Percentiles rank a stretch among this genome's conserved stretches.
Conservation (phyloP, 306 rosid species). For the Trifolium subterraneum region DNA sequence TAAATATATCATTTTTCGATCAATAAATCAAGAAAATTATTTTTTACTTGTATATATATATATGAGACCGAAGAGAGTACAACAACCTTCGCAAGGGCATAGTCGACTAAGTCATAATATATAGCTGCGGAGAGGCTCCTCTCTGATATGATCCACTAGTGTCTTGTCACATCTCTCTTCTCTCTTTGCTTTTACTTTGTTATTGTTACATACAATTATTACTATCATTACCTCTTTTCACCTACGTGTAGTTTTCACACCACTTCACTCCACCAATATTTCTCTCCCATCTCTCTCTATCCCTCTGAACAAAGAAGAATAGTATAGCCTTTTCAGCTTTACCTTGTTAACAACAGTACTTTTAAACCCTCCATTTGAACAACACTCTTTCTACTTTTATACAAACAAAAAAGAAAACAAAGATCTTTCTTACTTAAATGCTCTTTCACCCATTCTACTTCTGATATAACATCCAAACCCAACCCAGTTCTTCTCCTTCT, state of each 20-base stretch:
- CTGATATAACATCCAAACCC: conserved; percentile 19
- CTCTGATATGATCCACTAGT: conserved; percentile 40
- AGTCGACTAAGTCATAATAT: no score
- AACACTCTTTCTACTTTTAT: conserved; percentile 38
- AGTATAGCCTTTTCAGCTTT: conserved; percentile 48
- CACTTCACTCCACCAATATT: not conserved
- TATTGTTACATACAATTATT: conserved; percentile 27
- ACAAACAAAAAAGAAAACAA: conserved; percentile 6
- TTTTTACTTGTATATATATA: no score
- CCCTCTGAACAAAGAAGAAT: conserved; percentile 6
- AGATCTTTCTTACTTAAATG: conserved; percentile 3
- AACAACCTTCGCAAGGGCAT: no score
- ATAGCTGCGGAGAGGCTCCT: conserved; percentile 22
- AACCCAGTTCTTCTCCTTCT: not conserved
- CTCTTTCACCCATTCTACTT: conserved; percentile 33
- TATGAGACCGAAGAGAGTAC: no score
- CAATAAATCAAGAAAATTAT: no score
- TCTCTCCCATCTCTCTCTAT: not conserved
- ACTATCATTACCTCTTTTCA: conserved; percentile 17
- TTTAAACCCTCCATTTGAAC: conserved; percentile 33
- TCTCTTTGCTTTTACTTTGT: not conserved
- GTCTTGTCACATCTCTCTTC: conserved; percentile 37
- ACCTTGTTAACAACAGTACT: conserved; percentile 10
- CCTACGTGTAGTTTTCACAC: conserved; percentile 27
- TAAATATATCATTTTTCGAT: no score